Evolutionary conservation across 2,329 filamentous ascomycete genomes (phyloP).

Genomic region (Colletotrichum spaethianum): DNA sequence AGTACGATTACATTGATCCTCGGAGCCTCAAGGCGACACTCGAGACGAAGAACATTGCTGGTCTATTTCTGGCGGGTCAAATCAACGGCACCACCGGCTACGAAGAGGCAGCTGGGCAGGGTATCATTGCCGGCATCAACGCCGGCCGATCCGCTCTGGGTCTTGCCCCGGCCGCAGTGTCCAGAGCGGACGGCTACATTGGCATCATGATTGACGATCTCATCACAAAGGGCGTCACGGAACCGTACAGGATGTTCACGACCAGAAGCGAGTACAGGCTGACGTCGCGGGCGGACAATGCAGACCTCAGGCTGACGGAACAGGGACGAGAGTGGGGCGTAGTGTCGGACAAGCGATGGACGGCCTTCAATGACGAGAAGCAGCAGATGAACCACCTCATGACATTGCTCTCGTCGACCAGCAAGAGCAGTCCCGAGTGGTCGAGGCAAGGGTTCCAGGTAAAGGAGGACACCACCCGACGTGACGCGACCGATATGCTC

Average conservation of each 20-base stretch:
- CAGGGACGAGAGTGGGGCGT: slow-evolving; percentile 84
- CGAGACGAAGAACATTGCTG: slow-evolving; percentile 92
- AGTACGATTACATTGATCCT: slow-evolving; percentile 98
- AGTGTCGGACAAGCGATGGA: slow-evolving; percentile 85
- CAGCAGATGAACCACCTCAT: slow-evolving; percentile 78
- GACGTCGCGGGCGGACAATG: slow-evolving; percentile 92
- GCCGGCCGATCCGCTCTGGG: slow-evolving; percentile 84
- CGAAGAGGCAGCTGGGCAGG: slow-evolving; percentile 96
- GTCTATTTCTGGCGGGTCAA: slow-evolving; percentile 93
- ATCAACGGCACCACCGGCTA: slow-evolving; percentile 99
- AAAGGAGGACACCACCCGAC: slow-evolving; percentile 74
- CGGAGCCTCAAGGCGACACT: slow-evolving; percentile 88
- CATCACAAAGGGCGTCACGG: slow-evolving; percentile 94
- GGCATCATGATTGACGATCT: slow-evolving; percentile 99
- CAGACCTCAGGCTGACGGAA: slow-evolving; percentile 86
- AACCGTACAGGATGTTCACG: slow-evolving; percentile 99
- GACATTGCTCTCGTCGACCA: slow-evolving; percentile 69
- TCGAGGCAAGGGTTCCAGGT: slow-evolving; percentile 77
- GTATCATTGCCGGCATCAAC: slow-evolving; percentile 92
- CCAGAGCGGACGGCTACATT: slow-evolving; percentile 92
- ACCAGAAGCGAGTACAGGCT: slow-evolving; percentile 96
- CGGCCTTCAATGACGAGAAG: slow-evolving; percentile 74
- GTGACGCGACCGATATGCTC: slow-evolving; percentile 85
- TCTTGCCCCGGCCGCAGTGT: slow-evolving; percentile 76
- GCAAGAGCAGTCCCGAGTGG: slow-evolving; percentile 77